These are phyloP conservation scores for Lantana camara DNA, from an alignment of 257 asterid genomes.

Conservation along the genomic window DNA sequence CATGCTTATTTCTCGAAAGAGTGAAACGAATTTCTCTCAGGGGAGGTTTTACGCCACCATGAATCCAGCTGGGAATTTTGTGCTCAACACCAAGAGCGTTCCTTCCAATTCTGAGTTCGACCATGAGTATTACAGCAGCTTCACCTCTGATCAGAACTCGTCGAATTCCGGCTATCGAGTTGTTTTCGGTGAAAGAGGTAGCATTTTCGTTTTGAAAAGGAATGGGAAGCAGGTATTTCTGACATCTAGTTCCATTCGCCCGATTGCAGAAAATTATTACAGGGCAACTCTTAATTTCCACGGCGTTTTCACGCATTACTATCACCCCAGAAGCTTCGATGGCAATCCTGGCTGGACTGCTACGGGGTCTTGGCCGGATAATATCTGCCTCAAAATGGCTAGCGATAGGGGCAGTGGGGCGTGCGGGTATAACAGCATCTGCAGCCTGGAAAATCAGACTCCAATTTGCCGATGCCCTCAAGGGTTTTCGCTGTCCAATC, in stretches of 20 bases:
- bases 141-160: constrained; percentile 22
- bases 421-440: constrained; percentile 63
- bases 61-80: constrained; percentile 38
- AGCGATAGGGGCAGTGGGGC: constrained; percentile 51
- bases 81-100: constrained; percentile 33
- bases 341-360: constrained; percentile 35
- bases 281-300: constrained; percentile 50
- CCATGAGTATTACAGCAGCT: constrained; percentile 40
- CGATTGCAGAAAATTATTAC: constrained; percentile 35
- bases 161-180: constrained; percentile 40
- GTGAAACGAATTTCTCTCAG: constrained; percentile 33
- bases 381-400: constrained; percentile 31
- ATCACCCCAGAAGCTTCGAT: constrained; percentile 37
- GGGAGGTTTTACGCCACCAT: constrained; percentile 55
- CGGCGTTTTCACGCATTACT: constrained; percentile 49
- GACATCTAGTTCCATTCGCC: constrained; percentile 8
- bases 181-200: constrained; percentile 35
- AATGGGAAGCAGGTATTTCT: constrained; percentile 20
- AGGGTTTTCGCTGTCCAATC: constrained; percentile 45
- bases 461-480: constrained; percentile 55
- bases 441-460: constrained; percentile 29
- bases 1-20: constrained; percentile 29
- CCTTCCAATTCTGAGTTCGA: constrained; percentile 29
- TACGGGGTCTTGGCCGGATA: constrained; percentile 30
- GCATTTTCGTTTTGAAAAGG: constrained; percentile 28